Evolutionary conservation across 495 filamentous ascomycete genomes (phyloP).

Genomic region (Tuber calosporum): DNA sequence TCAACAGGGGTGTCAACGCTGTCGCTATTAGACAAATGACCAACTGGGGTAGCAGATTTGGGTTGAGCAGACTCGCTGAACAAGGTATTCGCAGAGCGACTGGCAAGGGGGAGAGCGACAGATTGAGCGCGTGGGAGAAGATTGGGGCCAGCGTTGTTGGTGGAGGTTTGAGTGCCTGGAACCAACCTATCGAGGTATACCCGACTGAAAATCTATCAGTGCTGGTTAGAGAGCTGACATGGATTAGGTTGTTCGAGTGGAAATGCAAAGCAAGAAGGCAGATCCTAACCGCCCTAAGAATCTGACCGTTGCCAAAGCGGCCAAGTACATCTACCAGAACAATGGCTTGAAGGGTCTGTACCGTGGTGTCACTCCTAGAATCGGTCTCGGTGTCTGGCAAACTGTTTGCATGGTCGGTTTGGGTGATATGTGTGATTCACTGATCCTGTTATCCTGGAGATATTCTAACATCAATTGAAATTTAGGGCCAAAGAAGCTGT

Average conservation of each 20-base stretch:
- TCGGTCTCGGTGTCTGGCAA: constrained; percentile 96
- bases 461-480: constrained; percentile 16
- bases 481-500: constrained; percentile 91
- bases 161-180: constrained; percentile 94
- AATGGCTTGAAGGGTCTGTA: constrained; percentile 92
- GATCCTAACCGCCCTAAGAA: constrained; percentile 98
- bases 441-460: background rate
- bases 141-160: constrained; percentile 78
- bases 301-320: constrained; percentile 87
- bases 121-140: constrained; percentile 75
- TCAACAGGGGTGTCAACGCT: constrained; percentile 97
- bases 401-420: constrained; percentile 99
- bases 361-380: constrained; percentile 86
- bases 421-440: constrained; percentile 85
- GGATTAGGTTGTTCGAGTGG: constrained; percentile 75
- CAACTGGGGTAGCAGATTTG: constrained; percentile 97
- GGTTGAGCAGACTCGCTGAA: constrained; percentile 83
- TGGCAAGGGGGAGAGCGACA: constrained; percentile 69
- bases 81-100: constrained; percentile 73
- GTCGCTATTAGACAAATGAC: constrained; percentile 98
- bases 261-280: constrained; percentile 98
- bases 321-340: constrained; percentile 81
- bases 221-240: background rate
- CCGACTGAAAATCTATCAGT: background rate
- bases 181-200: constrained; percentile 83